Evolutionary conservation across 208 protist genomes (phyloP).

Genomic region (Leptomonas pyrrhocoris): DNA sequence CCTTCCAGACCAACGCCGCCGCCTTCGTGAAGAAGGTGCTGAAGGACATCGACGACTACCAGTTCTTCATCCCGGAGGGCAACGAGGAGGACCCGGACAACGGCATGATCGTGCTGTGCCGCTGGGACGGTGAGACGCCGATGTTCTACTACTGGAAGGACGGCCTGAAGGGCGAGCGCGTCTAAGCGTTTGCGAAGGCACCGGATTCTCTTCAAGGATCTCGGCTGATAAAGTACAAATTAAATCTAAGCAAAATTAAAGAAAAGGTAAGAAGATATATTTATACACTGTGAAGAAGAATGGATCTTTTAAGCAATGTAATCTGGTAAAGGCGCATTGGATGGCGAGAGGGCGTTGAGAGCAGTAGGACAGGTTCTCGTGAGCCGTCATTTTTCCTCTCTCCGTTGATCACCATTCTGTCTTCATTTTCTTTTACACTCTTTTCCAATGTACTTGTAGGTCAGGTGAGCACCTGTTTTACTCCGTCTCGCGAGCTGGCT

Average conservation of each 20-base stretch:
- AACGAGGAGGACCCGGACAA: conserved; percentile 91
- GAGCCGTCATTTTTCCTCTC: not conserved
- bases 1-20: conserved; percentile 86
- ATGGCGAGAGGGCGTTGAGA: not conserved
- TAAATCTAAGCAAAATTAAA: conserved; percentile 11
- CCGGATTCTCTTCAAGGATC: not conserved
- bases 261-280: not conserved
- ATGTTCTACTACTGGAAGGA: conserved; percentile 93
- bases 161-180: conserved; percentile 83
- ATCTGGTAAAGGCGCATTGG: not conserved
- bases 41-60: conserved; percentile 92
- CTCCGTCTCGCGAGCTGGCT: not conserved
- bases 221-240: conserved; percentile 7
- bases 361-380: not conserved
- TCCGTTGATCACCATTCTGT: not conserved
- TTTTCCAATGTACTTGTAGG: conserved; percentile 5
- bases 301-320: not conserved
- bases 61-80: conserved; percentile 93
- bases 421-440: not conserved
- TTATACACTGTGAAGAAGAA: not conserved
- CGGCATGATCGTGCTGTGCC: conserved; percentile 91
- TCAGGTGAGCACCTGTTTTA: not conserved
- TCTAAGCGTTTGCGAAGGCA: conserved; percentile 38
- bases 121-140: conserved; percentile 87
- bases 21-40: conserved; percentile 92